phyloP scores from a whole-genome alignment of 208 protist species.

The Naegleria lovaniensis region DNA sequence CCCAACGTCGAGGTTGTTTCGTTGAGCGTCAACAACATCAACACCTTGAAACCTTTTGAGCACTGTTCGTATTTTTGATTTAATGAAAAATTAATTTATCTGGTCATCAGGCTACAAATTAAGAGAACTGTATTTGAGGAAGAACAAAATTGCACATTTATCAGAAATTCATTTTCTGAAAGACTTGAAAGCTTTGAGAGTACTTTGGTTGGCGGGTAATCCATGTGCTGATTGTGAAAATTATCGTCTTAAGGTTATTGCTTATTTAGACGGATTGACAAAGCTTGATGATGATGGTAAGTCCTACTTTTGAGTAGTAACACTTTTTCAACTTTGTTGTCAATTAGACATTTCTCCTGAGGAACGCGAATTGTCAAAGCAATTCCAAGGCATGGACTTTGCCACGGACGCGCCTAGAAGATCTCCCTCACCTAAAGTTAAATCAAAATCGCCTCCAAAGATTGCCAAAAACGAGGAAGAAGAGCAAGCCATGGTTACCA shows the following conservation, averaged over 20 bases:
- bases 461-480: not conserved
- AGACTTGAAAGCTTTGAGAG: constrained; percentile 58
- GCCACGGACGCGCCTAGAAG: not conserved
- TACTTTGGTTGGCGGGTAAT: constrained; percentile 83
- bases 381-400: not conserved
- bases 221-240: constrained; percentile 66
- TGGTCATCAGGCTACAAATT: not conserved
- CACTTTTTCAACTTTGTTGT: too few species aligned
- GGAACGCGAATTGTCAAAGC: not conserved
- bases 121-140: constrained; percentile 79
- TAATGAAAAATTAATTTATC: not conserved
- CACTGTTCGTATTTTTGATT: constrained; percentile 45
- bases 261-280: constrained; percentile 64
- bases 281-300: constrained; percentile 71
- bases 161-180: constrained; percentile 64
- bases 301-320: not conserved
- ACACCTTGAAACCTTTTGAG: constrained; percentile 58
- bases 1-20: constrained; percentile 69
- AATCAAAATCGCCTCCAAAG: not conserved
- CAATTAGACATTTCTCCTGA: not conserved
- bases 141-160: constrained; percentile 70
- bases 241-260: constrained; percentile 74
- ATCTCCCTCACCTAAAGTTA: not conserved
- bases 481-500: not conserved
- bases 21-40: constrained; percentile 70